These are phyloP conservation scores for Saccharomyces hybrid DNA, from an alignment of 1,139 yeast species.

Conservation along the genomic window DNA sequence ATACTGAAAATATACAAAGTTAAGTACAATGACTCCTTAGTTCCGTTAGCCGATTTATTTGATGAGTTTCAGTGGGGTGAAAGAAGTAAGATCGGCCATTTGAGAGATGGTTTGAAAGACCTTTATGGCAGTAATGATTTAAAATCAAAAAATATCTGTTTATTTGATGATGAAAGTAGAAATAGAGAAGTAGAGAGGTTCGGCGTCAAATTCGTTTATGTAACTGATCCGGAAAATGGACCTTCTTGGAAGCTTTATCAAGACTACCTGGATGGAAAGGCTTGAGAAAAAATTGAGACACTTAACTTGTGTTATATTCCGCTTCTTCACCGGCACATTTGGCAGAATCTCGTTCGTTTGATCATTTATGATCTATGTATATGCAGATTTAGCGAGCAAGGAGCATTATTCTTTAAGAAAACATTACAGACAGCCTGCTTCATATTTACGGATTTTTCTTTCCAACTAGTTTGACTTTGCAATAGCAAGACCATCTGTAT, in stretches of 20 bases:
- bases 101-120: slow-evolving; percentile 36
- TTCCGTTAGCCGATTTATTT: slow-evolving; percentile 30
- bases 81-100: slow-evolving; percentile 47
- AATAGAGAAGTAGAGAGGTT: slow-evolving; percentile 47
- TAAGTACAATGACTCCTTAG: slow-evolving; percentile 29
- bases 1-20: slow-evolving; percentile 39
- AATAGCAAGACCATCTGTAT: no score
- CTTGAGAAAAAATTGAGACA: neutral
- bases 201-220: slow-evolving; percentile 43
- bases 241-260: slow-evolving; percentile 30
- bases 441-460: no score
- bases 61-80: slow-evolving; percentile 55
- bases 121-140: slow-evolving; percentile 34
- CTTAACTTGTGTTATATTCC: no score
- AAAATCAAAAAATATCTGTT: slow-evolving; percentile 37
- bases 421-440: no score
- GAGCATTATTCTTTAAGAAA: no score
- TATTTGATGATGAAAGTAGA: slow-evolving; percentile 53
- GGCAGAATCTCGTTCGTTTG: no score
- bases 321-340: no score
- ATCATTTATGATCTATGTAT: no score
- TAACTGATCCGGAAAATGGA: slow-evolving; percentile 28
- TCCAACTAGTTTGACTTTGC: no score
- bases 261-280: slow-evolving; percentile 13
- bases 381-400: no score